Conservation (phyloP, 2,329 filamentous ascomycete genomes). For the Hypoxylon sp. region DNA sequence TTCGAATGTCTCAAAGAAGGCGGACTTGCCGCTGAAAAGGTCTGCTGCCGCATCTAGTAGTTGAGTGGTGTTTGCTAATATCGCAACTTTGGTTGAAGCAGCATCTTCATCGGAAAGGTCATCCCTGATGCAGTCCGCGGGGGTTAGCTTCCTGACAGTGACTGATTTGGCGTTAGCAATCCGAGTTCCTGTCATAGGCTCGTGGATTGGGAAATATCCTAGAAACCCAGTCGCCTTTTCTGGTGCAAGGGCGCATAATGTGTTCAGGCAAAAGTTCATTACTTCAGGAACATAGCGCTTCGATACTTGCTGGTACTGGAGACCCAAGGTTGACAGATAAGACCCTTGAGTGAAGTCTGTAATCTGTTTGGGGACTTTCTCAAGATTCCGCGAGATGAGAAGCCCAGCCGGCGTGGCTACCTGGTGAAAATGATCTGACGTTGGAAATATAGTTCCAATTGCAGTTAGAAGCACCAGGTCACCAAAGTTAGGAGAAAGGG, state of each 20-base stretch:
- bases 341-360: slow-evolving; percentile 76
- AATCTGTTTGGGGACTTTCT: slow-evolving; percentile 72
- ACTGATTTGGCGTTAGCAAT: slow-evolving; percentile 55
- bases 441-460: slow-evolving; percentile 86
- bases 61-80: slow-evolving; percentile 69
- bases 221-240: slow-evolving; percentile 55
- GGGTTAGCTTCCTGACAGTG: slow-evolving; percentile 61
- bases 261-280: slow-evolving; percentile 81
- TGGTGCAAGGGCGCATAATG: slow-evolving; percentile 73
- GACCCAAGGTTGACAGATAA: slow-evolving; percentile 78
- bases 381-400: slow-evolving; percentile 83
- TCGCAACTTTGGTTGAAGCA: slow-evolving; percentile 56
- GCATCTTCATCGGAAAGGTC: slow-evolving; percentile 48
- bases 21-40: slow-evolving; percentile 75
- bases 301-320: slow-evolving; percentile 84
- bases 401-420: slow-evolving; percentile 91
- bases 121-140: slow-evolving; percentile 62
- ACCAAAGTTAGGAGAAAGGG: slow-evolving; percentile 65
- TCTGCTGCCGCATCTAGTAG: slow-evolving; percentile 75
- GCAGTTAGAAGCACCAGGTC: slow-evolving; percentile 87
- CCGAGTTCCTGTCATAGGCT: slow-evolving; percentile 60
- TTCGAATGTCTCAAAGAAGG: slow-evolving; percentile 81
- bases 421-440: slow-evolving; percentile 96
- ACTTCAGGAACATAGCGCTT: slow-evolving; percentile 92
- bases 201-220: slow-evolving; percentile 69